These are phyloP conservation scores for Hylodesmum podocarpum DNA, from an alignment of 306 rosid species.

Conservation along the genomic window DNA sequence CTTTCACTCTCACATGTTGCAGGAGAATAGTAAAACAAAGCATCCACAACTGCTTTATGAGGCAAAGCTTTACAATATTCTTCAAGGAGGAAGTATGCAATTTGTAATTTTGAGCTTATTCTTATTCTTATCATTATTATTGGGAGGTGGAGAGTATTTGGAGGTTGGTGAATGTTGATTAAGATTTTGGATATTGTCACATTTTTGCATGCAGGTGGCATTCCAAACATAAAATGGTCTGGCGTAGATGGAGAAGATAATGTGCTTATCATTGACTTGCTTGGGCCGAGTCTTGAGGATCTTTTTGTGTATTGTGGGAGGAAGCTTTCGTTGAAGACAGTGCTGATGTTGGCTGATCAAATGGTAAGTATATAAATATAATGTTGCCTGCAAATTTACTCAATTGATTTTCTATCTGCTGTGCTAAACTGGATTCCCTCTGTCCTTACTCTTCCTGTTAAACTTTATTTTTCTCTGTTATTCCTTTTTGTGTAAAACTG, in stretches of 20 bases:
- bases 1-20: constrained; percentile 27
- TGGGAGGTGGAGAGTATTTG: not conserved
- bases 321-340: constrained; percentile 56
- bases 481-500: not conserved
- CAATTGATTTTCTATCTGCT: not conserved
- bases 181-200: not conserved
- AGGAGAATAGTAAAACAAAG: constrained; percentile 90
- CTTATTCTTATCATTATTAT: not conserved
- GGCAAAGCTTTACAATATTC: constrained; percentile 77
- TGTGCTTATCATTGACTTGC: constrained; percentile 53
- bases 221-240: constrained; percentile 52
- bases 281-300: constrained; percentile 64
- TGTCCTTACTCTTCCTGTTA: not conserved
- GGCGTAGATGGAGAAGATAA: constrained; percentile 55
- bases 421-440: not conserved
- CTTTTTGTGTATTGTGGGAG: constrained; percentile 62
- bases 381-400: not conserved
- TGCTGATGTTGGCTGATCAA: constrained; percentile 59
- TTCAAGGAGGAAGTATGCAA: constrained; percentile 97
- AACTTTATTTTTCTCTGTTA: not conserved
- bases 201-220: constrained; percentile 45
- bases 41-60: constrained; percentile 91
- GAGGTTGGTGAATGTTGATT: not conserved
- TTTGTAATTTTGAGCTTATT: constrained; percentile 15
- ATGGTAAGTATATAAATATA: constrained; percentile 38